phyloP scores from a whole-genome alignment of 805 yeast species.

The Grigorovia humatica region DNA sequence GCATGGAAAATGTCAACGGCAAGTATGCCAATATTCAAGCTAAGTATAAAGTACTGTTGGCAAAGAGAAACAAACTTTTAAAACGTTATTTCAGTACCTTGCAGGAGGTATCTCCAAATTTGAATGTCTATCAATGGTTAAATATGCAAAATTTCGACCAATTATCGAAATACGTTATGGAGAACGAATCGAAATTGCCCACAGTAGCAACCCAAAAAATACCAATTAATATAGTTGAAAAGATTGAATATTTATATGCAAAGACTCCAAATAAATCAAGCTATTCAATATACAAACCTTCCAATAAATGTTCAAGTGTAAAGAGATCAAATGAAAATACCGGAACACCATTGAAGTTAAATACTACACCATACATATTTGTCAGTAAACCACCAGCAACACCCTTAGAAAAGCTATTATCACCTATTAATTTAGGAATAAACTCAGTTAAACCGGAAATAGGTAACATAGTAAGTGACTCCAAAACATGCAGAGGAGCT shows the following conservation, averaged over 20 bases:
- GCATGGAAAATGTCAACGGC: not conserved
- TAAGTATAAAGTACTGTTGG: not conserved
- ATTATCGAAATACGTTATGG: not conserved
- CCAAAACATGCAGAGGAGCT: not conserved
- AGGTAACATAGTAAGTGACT: not conserved
- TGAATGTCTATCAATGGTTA: not conserved
- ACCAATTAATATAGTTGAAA: not conserved
- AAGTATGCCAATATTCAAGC: not conserved
- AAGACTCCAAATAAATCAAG: not conserved
- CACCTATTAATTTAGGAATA: slow-evolving; percentile 1
- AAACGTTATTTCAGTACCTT: not conserved
- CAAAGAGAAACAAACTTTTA: not conserved
- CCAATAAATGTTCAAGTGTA: not conserved
- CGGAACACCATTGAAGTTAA: not conserved
- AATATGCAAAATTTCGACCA: not conserved
- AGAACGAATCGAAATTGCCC: not conserved
- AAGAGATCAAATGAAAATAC: not conserved
- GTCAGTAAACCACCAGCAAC: not conserved
- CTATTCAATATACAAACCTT: not conserved
- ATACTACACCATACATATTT: not conserved
- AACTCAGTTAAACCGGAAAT: not conserved
- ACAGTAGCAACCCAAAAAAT: not conserved
- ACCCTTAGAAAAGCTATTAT: slow-evolving; percentile 1
- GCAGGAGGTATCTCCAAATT: not conserved
- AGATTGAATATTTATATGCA: not conserved